Conservation (phyloP, 148 eudicot species). For the Chenopodium suecicum region DNA sequence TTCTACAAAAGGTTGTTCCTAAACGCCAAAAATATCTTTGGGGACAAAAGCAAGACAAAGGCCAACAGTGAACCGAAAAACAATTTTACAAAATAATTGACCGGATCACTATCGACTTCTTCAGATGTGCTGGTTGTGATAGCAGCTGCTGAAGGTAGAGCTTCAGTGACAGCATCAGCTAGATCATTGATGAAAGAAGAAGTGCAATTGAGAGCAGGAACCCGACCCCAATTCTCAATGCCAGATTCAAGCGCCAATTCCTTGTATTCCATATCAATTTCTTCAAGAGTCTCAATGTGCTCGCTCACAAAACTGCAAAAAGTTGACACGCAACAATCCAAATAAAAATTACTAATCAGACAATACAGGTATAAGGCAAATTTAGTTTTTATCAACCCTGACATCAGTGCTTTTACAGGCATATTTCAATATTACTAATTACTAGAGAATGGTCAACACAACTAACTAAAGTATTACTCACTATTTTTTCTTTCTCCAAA, state of each 20-base stretch:
- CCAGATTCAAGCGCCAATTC: slow-evolving; percentile 91
- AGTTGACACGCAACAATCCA: not conserved
- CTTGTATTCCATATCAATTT: slow-evolving; percentile 96
- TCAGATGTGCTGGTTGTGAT: slow-evolving; percentile 36
- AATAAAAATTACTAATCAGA: not conserved
- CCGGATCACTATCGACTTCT: slow-evolving; percentile 44
- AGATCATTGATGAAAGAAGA: slow-evolving; percentile 76
- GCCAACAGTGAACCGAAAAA: slow-evolving; percentile 84
- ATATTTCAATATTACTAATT: too few species aligned
- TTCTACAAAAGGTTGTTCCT: slow-evolving; percentile 32
- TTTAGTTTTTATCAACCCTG: not conserved
- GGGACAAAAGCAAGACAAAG: slow-evolving; percentile 72
- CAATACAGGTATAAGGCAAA: not conserved
- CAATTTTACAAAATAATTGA: slow-evolving; percentile 51
- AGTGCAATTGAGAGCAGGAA: slow-evolving; percentile 95
- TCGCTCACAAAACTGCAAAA: slow-evolving; percentile 85
- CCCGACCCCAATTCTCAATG: slow-evolving; percentile 93
- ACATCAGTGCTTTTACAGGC: too few species aligned
- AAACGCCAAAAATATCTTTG: slow-evolving; percentile 48
- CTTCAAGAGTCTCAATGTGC: slow-evolving; percentile 97
- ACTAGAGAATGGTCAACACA: too few species aligned
- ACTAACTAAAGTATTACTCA: too few species aligned
- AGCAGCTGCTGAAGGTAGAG: slow-evolving; percentile 73
- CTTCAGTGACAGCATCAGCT: slow-evolving; percentile 95
- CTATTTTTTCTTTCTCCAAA: not conserved